Percentiles rank a stretch among this genome's conserved stretches.
Evolutionary conservation across 2,329 filamentous ascomycete species (phyloP).

Genomic region (Ophiostoma angusticollis): DNA sequence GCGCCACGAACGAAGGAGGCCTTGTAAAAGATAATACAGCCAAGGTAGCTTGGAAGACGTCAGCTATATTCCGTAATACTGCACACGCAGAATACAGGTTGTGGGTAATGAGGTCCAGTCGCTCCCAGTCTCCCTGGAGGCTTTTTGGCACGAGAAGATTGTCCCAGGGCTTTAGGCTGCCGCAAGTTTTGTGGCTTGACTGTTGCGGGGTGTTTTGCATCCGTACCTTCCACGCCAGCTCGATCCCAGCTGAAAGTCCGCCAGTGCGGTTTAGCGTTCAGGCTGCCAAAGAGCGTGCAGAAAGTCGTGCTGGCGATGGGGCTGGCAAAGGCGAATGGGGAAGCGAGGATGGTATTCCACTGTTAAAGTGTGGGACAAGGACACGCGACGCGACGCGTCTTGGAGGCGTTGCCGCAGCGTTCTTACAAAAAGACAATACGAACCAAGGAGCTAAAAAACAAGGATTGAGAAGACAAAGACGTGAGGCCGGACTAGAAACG

Average conservation of each 20-base stretch:
- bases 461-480: not conserved
- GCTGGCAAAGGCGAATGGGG: not conserved
- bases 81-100: too few species aligned
- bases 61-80: too few species aligned
- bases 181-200: too few species aligned
- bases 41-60: too few species aligned
- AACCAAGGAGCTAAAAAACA: not conserved
- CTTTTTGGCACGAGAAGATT: too few species aligned
- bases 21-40: too few species aligned
- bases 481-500: too few species aligned
- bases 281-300: constrained; percentile 8
- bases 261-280: not conserved
- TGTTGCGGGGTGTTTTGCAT: not conserved
- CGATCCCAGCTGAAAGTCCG: not conserved
- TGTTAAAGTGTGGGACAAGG: not conserved
- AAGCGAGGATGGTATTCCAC: not conserved
- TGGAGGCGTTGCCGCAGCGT: not conserved
- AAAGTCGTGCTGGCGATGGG: constrained; percentile 1
- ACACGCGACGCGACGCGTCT: constrained; percentile 12
- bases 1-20: too few species aligned
- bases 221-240: too few species aligned
- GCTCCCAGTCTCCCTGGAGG: too few species aligned
- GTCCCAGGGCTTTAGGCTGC: too few species aligned
- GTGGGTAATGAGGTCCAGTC: too few species aligned
- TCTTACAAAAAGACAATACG: not conserved